phyloP scores from a whole-genome alignment of 371 early-diverging fungal genomes.

The Mortierella polycephala region DNA sequence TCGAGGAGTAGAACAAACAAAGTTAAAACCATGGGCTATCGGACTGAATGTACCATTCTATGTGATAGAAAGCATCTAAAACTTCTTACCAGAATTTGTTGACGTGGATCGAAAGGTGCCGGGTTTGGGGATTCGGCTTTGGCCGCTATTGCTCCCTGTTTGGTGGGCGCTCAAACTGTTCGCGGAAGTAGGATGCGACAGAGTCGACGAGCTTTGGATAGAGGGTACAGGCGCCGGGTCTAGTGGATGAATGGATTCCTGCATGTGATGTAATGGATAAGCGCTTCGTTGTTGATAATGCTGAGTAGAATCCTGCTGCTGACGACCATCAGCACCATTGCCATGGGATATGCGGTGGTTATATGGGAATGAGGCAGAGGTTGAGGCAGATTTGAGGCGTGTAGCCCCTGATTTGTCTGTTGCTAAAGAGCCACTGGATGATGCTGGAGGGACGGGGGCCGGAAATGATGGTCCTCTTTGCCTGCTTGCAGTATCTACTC shows the following conservation, averaged over 20 bases:
- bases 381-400: background rate
- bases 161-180: background rate
- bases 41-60: background rate
- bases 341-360: background rate
- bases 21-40: background rate
- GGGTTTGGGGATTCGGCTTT: constrained; percentile 26
- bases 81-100: constrained; percentile 16
- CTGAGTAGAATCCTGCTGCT: constrained; percentile 3
- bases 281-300: background rate
- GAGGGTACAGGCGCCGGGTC: constrained; percentile 12
- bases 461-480: constrained; percentile 2
- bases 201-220: background rate
- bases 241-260: constrained; percentile 11
- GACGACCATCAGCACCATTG: background rate
- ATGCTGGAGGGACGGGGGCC: constrained; percentile 8
- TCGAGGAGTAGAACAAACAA: background rate
- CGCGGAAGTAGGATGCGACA: constrained; percentile 1
- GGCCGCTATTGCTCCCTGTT: constrained; percentile 2
- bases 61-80: background rate
- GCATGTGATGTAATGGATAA: background rate
- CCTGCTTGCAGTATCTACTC: constrained; percentile 4
- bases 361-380: background rate
- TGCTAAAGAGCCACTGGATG: constrained; percentile 5
- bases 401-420: constrained; percentile 1
- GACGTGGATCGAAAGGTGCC: constrained; percentile 19